Evolutionary conservation across 73 alveolate species (phyloP).

Genomic region (Uronychia binucleata): DNA sequence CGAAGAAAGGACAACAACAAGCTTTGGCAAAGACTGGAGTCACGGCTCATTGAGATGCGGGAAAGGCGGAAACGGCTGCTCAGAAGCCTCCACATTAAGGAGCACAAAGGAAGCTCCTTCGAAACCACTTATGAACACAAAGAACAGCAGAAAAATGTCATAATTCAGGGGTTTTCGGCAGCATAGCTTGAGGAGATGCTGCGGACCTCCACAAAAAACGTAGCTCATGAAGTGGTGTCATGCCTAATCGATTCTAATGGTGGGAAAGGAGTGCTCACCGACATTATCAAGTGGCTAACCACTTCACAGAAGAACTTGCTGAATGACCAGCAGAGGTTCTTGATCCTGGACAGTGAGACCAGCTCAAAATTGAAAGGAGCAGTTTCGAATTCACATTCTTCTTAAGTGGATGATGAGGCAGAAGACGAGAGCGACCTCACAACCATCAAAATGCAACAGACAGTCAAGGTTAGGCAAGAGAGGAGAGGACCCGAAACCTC

Average conservation of each 20-base stretch:
- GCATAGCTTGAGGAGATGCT: conserved; percentile 40
- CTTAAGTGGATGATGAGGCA: neutral
- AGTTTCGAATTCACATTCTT: too few species aligned
- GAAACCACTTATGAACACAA: conserved; percentile 23
- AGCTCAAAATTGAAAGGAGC: neutral
- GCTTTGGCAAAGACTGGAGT: conserved; percentile 61
- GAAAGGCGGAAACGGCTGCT: conserved; percentile 54
- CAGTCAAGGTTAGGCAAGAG: neutral
- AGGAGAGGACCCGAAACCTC: neutral
- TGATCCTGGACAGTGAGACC: neutral
- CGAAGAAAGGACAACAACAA: conserved; percentile 34
- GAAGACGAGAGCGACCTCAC: neutral
- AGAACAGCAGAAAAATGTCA: conserved; percentile 33
- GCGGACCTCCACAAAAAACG: conserved; percentile 41
- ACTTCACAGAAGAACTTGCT: conserved; percentile 40
- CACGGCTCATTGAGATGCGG: conserved; percentile 57
- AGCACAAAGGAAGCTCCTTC: conserved; percentile 25
- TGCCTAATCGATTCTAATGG: conserved; percentile 28
- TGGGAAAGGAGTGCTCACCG: conserved; percentile 75
- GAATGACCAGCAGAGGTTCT: conserved; percentile 8
- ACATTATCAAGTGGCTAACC: conserved; percentile 76
- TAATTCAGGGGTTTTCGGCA: conserved; percentile 31
- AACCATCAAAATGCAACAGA: neutral
- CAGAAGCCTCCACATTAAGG: conserved; percentile 24
- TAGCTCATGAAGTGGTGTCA: conserved; percentile 49